A percentile compares a stretch with the other conserved stretches of the same genome.
These are phyloP conservation scores for Sanghuangporus sanghuang DNA, from an alignment of 1,284 basidiomycete genomes.

Conservation along the genomic window DNA sequence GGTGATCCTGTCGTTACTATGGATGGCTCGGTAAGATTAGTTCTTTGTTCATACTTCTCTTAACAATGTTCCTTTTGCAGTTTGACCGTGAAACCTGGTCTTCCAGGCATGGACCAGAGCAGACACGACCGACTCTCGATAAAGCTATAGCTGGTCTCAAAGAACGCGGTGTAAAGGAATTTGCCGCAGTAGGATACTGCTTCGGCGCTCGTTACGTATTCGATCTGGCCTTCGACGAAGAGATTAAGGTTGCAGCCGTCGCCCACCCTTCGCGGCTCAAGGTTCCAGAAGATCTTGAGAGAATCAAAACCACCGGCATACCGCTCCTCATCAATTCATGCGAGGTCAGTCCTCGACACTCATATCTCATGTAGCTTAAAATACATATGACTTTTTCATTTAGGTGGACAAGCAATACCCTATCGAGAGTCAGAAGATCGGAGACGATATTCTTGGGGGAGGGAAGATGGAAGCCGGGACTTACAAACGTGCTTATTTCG, in stretches of 20 bases:
- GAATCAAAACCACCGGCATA: constrained; percentile 42
- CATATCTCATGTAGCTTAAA: neutral
- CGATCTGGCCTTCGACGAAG: constrained; percentile 60
- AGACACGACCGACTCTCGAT: constrained; percentile 49
- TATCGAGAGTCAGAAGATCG: constrained; percentile 38
- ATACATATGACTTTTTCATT: neutral
- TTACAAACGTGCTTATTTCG: constrained; percentile 50
- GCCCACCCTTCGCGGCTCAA: constrained; percentile 69
- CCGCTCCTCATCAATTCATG: constrained; percentile 64
- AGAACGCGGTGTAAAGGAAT: constrained; percentile 48
- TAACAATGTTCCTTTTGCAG: neutral
- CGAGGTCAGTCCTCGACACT: constrained; percentile 25
- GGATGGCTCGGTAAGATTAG: constrained; percentile 28
- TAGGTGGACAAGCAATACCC: constrained; percentile 45
- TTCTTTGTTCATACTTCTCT: constrained; percentile 15
- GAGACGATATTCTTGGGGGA: constrained; percentile 52
- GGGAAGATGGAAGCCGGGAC: constrained; percentile 44
- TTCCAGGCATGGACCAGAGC: constrained; percentile 36
- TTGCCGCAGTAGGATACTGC: constrained; percentile 67
- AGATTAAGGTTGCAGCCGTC: constrained; percentile 48
- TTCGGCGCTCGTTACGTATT: constrained; percentile 65
- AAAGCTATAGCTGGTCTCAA: constrained; percentile 54
- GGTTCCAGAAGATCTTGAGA: constrained; percentile 58
- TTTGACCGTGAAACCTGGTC: constrained; percentile 50
- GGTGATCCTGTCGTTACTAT: constrained; percentile 48